A percentile compares a stretch with the other conserved stretches of the same genome.
Evolutionary conservation across 257 asterid genomes (phyloP).

Genomic region (Solanum neorickii): DNA sequence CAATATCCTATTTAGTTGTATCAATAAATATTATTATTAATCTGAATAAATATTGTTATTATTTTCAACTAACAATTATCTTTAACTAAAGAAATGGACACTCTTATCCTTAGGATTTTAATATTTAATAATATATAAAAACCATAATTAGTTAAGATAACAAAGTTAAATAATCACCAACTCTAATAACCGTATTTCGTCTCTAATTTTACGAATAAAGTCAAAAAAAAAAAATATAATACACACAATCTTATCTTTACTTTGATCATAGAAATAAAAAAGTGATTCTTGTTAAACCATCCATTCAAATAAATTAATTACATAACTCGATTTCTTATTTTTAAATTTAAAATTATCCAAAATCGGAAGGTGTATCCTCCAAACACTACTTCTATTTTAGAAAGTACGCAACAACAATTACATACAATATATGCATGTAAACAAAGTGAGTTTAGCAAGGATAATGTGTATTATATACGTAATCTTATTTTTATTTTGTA

Average conservation of each 20-base stretch:
- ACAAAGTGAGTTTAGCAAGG: not conserved
- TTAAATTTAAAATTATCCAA: not conserved
- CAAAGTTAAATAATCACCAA: not conserved
- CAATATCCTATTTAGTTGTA: not conserved
- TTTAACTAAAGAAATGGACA: not conserved
- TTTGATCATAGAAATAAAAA: no score
- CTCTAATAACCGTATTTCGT: rapidly evolving
- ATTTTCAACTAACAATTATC: not conserved
- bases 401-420: not conserved
- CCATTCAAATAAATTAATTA: not conserved
- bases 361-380: not conserved
- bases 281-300: not conserved
- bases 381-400: not conserved
- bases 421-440: not conserved
- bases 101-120: not conserved
- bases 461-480: no score
- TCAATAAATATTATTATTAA: not conserved
- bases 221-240: no score
- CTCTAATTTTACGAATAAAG: no score
- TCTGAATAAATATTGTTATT: not conserved
- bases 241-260: not conserved
- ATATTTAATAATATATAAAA: not conserved
- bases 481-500: no score
- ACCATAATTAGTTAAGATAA: not conserved
- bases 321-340: not conserved